Base-by-base conservation (phyloP, 805 yeast genomes). In the Candida sphagnicola region DNA sequence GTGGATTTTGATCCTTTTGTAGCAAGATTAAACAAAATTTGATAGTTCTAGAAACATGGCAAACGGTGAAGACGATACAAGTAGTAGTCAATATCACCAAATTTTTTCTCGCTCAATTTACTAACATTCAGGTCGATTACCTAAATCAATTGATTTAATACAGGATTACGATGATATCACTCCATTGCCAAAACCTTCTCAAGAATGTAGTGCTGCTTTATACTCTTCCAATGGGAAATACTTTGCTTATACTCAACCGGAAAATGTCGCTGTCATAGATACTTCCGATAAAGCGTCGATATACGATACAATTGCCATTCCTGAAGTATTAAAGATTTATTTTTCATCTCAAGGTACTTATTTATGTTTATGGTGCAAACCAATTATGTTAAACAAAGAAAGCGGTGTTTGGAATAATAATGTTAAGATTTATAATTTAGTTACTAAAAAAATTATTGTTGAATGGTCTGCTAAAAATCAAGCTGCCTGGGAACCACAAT, bases 401-500 rank as follows among this genome's bases (percentile, higher is more conserved):
- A 70, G 79, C 37, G 90, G 95, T 34, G 78, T 82, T 54, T 85
- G 80, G 74, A 75, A 71, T 44, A 79, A 87, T 45, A 93, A 93
- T 62, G 87, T 91, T 46, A 78, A 79, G 55, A 74, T 93, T 41
- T 88, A 84, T 77, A 74, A 78, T 47, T 63, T 84, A 35, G 51
- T 50, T 31, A 63, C 67, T 18, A 72, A 72, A 30, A 66, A 65
- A 39, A 64, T 77, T 37, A 65, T 78, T 37, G 75, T 74, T 43
- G 74, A 79, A 46, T 89, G 84, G 72, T 70, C 83, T 37, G 84
- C 86, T 48, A 86, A 84, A 62, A 79, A 80, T 37, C 97, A 91
- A 67, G 77, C 79, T 45, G 91, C 91, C 18, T 91, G 98, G 97
- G 76, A 78, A 57, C 85, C 95, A n/a, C 95, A 88, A 64, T 89